Conservation (phyloP, 768 basidiomycete genomes). For the Trametes gibbosa region DNA sequence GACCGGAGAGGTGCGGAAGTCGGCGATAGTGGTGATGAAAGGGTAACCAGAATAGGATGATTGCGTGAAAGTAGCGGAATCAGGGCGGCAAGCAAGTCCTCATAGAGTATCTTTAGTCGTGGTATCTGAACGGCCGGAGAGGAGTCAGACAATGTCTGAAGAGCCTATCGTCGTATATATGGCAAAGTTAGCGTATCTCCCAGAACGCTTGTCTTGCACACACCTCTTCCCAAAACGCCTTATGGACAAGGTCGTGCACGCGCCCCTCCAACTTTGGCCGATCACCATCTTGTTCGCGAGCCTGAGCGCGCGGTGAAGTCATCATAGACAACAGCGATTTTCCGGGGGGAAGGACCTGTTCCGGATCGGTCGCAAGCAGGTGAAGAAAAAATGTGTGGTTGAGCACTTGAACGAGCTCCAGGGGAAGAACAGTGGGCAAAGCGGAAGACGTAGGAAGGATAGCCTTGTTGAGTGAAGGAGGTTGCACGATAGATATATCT, state of each 20-base stretch:
- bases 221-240: constrained; percentile 77
- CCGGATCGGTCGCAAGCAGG: constrained; percentile 60
- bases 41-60: constrained; percentile 47
- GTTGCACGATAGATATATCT: constrained; percentile 10
- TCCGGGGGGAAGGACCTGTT: constrained; percentile 60
- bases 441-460: constrained; percentile 22
- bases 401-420: constrained; percentile 53
- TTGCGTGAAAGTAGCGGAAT: constrained; percentile 55
- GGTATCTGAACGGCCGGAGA: constrained; percentile 56
- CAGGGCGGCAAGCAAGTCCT: constrained; percentile 50
- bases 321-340: constrained; percentile 72
- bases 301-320: constrained; percentile 27
- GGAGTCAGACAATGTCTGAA: constrained; percentile 53
- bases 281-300: constrained; percentile 15
- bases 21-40: constrained; percentile 62
- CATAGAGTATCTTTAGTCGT: constrained; percentile 55
- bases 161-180: constrained; percentile 44
- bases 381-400: constrained; percentile 67
- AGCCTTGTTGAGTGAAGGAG: constrained; percentile 11
- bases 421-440: constrained; percentile 39
- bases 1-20: constrained; percentile 67
- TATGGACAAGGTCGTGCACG: constrained; percentile 49
- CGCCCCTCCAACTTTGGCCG: constrained; percentile 43
- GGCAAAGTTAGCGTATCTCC: background rate
- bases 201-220: constrained; percentile 14